Evolutionary conservation across 2,329 filamentous ascomycete species (phyloP).

Genomic region (Calonectria henricotiae): DNA sequence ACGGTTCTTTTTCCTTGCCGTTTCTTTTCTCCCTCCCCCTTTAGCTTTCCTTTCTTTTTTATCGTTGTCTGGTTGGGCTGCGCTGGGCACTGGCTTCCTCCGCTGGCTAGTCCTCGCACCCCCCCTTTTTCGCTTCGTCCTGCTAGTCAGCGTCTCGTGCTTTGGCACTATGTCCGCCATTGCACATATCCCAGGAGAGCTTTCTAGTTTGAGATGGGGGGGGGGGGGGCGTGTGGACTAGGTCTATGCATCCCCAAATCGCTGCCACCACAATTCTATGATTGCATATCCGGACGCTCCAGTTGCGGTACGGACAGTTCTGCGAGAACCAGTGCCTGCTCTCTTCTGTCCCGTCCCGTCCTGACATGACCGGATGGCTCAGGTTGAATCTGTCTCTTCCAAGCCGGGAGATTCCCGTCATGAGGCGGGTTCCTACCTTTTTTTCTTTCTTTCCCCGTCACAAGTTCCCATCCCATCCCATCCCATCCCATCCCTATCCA

Average conservation of each 20-base stretch:
- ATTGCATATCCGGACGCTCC: slow-evolving; percentile 39
- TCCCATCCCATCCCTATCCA: slow-evolving; percentile 46
- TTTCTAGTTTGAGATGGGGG: slow-evolving; percentile 23
- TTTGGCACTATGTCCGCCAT: slow-evolving; percentile 28
- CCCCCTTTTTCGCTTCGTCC: slow-evolving; percentile 31
- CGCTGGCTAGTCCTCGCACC: slow-evolving; percentile 18
- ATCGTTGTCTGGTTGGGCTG: slow-evolving; percentile 35
- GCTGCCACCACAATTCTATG: slow-evolving; percentile 37
- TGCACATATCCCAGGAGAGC: slow-evolving; percentile 33
- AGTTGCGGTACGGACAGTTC: slow-evolving; percentile 3
- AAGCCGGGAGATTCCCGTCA: slow-evolving; percentile 34
- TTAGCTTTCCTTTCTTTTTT: slow-evolving; percentile 38
- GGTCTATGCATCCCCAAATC: slow-evolving; percentile 37
- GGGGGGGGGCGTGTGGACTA: slow-evolving; percentile 36
- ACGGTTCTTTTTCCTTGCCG: slow-evolving; percentile 41
- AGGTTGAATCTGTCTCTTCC: slow-evolving; percentile 42
- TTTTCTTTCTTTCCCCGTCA: slow-evolving; percentile 33
- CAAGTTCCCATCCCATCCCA: slow-evolving; percentile 37
- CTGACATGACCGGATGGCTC: slow-evolving; percentile 35
- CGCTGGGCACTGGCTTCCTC: slow-evolving; percentile 29
- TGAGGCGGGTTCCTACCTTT: slow-evolving; percentile 34
- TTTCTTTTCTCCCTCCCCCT: slow-evolving; percentile 31
- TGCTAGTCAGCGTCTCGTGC: slow-evolving; percentile 28
- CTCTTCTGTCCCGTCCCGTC: neutral
- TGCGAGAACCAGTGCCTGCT: slow-evolving; percentile 28